Percentiles rank a stretch among this genome's conserved stretches.
Evolutionary conservation across 2,329 filamentous ascomycete genomes (phyloP).

Genomic region (Neofusicoccum ribis): DNA sequence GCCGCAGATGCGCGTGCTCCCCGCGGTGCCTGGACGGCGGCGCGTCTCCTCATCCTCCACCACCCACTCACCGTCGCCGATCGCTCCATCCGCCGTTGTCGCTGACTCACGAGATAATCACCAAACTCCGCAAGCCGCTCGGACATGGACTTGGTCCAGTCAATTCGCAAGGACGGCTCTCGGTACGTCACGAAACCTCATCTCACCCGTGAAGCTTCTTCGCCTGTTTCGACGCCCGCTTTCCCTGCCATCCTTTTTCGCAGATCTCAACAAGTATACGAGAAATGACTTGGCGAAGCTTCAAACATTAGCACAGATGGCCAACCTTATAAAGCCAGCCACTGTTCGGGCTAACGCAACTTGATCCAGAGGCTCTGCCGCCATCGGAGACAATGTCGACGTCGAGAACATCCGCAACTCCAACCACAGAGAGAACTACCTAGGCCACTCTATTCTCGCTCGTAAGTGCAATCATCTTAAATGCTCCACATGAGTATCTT

Average conservation of each 20-base stretch:
- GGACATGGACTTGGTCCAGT: slow-evolving; percentile 87
- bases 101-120: slow-evolving; percentile 11
- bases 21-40: neutral
- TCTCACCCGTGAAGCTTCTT: neutral
- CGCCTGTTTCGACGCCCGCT: too few relatives aligned
- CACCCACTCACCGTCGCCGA: neutral
- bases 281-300: neutral
- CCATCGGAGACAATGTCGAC: slow-evolving; percentile 68
- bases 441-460: slow-evolving; percentile 89
- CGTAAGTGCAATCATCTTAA: slow-evolving; percentile 37
- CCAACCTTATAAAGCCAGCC: neutral
- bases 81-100: slow-evolving; percentile 10
- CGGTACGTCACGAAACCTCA: slow-evolving; percentile 53
- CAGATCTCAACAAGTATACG: neutral
- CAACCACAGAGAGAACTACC: slow-evolving; percentile 82
- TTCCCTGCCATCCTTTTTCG: neutral
- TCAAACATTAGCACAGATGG: too few relatives aligned
- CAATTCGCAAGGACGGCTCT: slow-evolving; percentile 83
- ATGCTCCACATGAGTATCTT: too few relatives aligned
- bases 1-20: neutral
- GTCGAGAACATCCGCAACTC: slow-evolving; percentile 93
- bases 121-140: neutral
- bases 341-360: neutral
- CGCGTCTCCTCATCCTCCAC: slow-evolving; percentile 19
- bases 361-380: neutral